Evolutionary conservation across 2,329 filamentous ascomycete genomes (phyloP), one percentile per base, ranked within the genome.

Genomic region (Rutstroemia sp.): DNA sequence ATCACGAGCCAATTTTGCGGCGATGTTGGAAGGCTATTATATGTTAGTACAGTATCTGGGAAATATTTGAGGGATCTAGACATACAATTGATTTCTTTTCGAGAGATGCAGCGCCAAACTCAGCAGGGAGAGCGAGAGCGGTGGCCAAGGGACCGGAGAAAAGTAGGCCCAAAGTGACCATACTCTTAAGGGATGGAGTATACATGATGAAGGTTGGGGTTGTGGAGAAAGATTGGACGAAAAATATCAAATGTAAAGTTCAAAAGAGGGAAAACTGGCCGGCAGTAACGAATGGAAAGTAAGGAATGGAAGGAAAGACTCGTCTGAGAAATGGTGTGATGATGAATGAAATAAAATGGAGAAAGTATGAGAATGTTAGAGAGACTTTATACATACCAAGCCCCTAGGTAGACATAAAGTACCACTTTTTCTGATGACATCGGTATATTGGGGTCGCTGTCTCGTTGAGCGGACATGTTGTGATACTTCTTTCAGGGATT

Each of bases 161-260:
- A 58, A 68, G 57, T 40, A 68, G 64, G 57, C 65, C 65, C 45
- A 67, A 51, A 9, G 64, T 59, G 45, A 64, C 47, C 54, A 65
- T 42, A 30, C 60, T 59, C 48, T 64, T 63, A 58, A 67, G 57
- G 30, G 65, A 66, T 57, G 52, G 34, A 39, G 65, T 64, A 60
- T 67, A 60, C 65, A 67, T 67, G 51, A 54, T 63, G 60, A 62
- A 34, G 30, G 30, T 34, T 34, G 4, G 30, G 30, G 30, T 34
- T 58, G 16, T 54, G 61, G 52, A 58, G 21, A 56, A 60, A 1
- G 21, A 49, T 55, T 57, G 59, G 59, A 47, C 56, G 64, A 64
- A 62, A 56, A 51, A 62, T 45, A 63, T 42, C 19, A 56, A 61
- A 49, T 16, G 30, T 47, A 36, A 54, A 44, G 42, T 53, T 44